Percentiles rank a stretch among this genome's conserved stretches.
Evolutionary conservation across 768 basidiomycete genomes (phyloP).

Genomic region (Kwoniella shandongensis): DNA sequence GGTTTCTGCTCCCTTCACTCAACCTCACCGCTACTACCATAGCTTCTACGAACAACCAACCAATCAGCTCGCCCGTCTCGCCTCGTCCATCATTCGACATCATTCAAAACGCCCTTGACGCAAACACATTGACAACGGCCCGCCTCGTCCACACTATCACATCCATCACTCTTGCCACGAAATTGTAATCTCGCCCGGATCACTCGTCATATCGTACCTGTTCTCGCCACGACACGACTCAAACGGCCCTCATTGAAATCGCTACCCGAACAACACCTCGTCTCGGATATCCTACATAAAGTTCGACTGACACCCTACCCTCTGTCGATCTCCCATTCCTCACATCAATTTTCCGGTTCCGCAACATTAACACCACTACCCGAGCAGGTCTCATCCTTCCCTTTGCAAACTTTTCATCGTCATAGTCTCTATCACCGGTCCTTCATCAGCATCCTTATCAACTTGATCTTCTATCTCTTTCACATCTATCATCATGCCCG

Average conservation of each 20-base stretch:
- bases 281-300: conserved; percentile 4
- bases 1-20: not conserved
- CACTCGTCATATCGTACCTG: not conserved
- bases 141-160: not conserved
- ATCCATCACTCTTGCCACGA: not conserved
- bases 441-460: not conserved
- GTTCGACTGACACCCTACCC: not conserved
- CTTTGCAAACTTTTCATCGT: not conserved
- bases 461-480: conserved; percentile 13
- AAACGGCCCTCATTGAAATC: conserved; percentile 25
- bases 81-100: conserved; percentile 6
- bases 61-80: conserved; percentile 6
- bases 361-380: conserved; percentile 9
- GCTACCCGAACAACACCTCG: not conserved
- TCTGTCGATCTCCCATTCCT: conserved; percentile 11
- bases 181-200: conserved; percentile 1
- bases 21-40: conserved; percentile 5
- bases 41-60: too few species aligned
- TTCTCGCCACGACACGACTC: conserved; percentile 1
- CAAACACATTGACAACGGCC: conserved; percentile 4
- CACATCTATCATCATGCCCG: conserved; percentile 34
- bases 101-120: conserved; percentile 7
- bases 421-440: not conserved
- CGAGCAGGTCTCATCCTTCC: conserved; percentile 26
- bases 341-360: conserved; percentile 4